Evolutionary conservation across 805 yeast genomes (phyloP).

Genomic region (Pichia heedii): DNA sequence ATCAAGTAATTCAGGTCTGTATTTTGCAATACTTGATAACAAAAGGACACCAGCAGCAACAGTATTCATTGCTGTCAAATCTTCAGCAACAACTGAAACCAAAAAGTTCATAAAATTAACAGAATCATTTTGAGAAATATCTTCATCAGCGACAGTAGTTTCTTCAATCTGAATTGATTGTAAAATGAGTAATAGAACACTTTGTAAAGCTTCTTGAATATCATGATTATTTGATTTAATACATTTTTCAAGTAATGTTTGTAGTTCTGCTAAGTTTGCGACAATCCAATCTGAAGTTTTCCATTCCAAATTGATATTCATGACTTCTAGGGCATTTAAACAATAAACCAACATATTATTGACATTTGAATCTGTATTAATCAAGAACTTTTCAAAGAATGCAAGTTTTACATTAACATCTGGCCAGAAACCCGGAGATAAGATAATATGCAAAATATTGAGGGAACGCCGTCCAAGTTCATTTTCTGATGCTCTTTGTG

Average conservation of each 20-base stretch:
- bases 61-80: slow-evolving; percentile 59
- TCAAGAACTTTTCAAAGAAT: slow-evolving; percentile 80
- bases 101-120: slow-evolving; percentile 45
- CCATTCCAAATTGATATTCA: slow-evolving; percentile 74
- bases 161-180: slow-evolving; percentile 49
- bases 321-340: slow-evolving; percentile 83
- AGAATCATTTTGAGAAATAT: slow-evolving; percentile 40
- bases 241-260: slow-evolving; percentile 69
- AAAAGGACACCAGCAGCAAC: slow-evolving; percentile 81
- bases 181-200: slow-evolving; percentile 62
- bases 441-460: slow-evolving; percentile 61
- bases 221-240: slow-evolving; percentile 77
- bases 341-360: slow-evolving; percentile 68
- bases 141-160: slow-evolving; percentile 37
- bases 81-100: slow-evolving; percentile 67
- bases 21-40: slow-evolving; percentile 73
- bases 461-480: slow-evolving; percentile 76
- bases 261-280: slow-evolving; percentile 58
- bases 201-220: slow-evolving; percentile 74
- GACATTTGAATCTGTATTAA: slow-evolving; percentile 65
- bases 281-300: slow-evolving; percentile 73
- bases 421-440: slow-evolving; percentile 73
- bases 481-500: slow-evolving; percentile 75
- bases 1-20: slow-evolving; percentile 66
- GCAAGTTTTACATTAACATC: slow-evolving; percentile 81